Conservation (phyloP, 2,329 filamentous ascomycete genomes). For the Dothistroma septosporum region DNA sequence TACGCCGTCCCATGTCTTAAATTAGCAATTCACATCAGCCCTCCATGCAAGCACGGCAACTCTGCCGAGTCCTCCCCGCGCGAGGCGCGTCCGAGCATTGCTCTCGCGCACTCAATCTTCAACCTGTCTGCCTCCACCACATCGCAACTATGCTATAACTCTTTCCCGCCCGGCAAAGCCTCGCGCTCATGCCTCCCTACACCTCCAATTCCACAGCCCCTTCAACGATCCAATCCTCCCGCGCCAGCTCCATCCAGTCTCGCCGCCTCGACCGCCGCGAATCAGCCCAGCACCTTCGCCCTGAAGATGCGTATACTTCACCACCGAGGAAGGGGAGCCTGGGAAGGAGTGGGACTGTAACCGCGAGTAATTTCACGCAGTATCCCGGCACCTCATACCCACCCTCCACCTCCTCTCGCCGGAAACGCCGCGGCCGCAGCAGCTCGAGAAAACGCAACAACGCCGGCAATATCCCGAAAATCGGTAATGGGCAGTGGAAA, state of each 20-base stretch:
- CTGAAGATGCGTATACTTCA: conserved; percentile 71
- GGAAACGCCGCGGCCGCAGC: conserved; percentile 55
- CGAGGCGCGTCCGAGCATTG: no score
- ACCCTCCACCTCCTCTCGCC: conserved; percentile 34
- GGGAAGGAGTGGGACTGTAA: conserved; percentile 32
- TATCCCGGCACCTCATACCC: background rate
- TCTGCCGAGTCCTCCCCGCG: no score
- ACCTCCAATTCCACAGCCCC: background rate
- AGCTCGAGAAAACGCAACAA: conserved; percentile 58
- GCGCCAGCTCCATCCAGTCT: conserved; percentile 16
- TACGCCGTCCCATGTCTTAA: no score
- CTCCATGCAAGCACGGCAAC: no score
- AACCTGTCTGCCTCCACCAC: no score
- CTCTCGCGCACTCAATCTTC: no score
- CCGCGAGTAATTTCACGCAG: conserved; percentile 1
- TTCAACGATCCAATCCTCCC: conserved; percentile 14
- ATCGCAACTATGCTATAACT: no score
- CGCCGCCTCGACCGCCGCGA: conserved; percentile 15
- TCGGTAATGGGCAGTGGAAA: conserved; percentile 65
- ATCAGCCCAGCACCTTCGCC: conserved; percentile 56
- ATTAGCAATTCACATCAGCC: no score
- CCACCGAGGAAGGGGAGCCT: conserved; percentile 50
- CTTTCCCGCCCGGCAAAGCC: background rate
- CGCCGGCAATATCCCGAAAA: conserved; percentile 4
- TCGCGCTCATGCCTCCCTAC: background rate